Percentiles rank a stretch among this genome's conserved stretches.
phyloP scores from a whole-genome alignment of 106 monocot species.

The Vanilla planifolia region DNA sequence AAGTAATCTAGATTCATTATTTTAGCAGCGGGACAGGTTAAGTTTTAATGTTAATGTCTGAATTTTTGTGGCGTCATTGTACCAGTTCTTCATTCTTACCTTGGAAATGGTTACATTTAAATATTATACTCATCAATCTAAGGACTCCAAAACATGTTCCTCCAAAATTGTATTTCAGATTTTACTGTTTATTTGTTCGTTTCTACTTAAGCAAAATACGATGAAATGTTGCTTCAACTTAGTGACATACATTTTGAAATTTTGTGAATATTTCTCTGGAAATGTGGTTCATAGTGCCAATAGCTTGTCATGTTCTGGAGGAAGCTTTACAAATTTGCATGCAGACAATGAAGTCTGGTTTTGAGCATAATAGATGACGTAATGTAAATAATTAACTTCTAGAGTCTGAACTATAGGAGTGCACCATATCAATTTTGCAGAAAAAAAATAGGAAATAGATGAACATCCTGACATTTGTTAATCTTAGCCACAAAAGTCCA shows the following conservation, averaged over 20 bases:
- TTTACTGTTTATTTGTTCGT: background rate
- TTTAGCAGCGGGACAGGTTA: too few relatives aligned
- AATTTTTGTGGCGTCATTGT: too few relatives aligned
- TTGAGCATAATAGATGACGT: background rate
- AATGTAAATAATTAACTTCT: background rate
- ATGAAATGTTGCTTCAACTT: background rate
- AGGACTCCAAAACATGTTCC: too few relatives aligned
- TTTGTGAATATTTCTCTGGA: background rate
- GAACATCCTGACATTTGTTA: background rate
- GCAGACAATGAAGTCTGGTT: background rate
- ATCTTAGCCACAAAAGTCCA: background rate
- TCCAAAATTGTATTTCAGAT: too few relatives aligned
- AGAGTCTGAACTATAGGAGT: background rate
- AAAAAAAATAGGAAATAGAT: background rate
- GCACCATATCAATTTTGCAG: background rate
- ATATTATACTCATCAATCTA: too few relatives aligned
- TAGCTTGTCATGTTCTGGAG: background rate
- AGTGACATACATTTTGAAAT: background rate
- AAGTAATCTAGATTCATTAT: too few relatives aligned
- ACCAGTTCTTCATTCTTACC: too few relatives aligned
- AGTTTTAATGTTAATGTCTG: too few relatives aligned
- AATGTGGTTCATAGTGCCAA: background rate
- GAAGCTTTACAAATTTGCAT: background rate
- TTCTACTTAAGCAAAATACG: background rate
- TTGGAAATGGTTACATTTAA: too few relatives aligned